Evolutionary conservation across 208 protist genomes (phyloP).

Genomic region (Leishmania turanica): DNA sequence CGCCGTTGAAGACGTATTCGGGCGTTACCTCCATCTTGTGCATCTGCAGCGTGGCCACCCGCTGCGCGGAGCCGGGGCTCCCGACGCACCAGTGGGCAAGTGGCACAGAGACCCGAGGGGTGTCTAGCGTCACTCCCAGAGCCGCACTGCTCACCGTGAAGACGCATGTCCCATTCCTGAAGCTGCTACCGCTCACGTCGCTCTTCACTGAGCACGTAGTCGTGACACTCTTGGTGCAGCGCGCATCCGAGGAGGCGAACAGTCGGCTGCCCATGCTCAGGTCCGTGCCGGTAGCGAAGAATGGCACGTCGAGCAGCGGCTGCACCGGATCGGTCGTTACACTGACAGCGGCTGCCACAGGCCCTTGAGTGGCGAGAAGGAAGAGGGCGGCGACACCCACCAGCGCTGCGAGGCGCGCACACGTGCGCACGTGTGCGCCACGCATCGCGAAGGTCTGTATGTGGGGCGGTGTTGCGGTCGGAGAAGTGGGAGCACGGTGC

Average conservation of each 20-base stretch:
- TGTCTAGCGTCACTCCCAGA: neutral
- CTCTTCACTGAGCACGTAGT: neutral
- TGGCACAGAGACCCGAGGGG: neutral
- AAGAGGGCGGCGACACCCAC: neutral
- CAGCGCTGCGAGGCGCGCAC: neutral
- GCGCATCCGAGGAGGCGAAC: conserved; percentile 2
- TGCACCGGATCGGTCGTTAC: conserved; percentile 5
- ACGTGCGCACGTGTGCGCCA: neutral
- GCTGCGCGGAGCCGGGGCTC: neutral
- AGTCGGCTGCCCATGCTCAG: neutral
- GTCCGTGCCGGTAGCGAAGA: neutral
- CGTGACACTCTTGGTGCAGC: neutral
- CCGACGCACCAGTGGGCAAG: conserved; percentile 7
- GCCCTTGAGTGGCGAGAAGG: neutral
- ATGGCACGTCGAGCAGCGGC: conserved; percentile 11
- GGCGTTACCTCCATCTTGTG: conserved; percentile 6
- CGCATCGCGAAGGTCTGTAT: neutral
- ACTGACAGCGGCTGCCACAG: neutral
- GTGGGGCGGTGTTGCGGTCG: neutral
- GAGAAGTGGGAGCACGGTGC: neutral
- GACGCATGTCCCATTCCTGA: conserved; percentile 6
- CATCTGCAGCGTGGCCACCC: conserved; percentile 10
- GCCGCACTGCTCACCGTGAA: neutral
- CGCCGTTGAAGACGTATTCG: neutral
- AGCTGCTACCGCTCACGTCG: conserved; percentile 1